Evolutionary conservation across 805 yeast species (phyloP), one percentile per base, ranked within the genome.

Genomic region (Saturnispora hagleri): DNA sequence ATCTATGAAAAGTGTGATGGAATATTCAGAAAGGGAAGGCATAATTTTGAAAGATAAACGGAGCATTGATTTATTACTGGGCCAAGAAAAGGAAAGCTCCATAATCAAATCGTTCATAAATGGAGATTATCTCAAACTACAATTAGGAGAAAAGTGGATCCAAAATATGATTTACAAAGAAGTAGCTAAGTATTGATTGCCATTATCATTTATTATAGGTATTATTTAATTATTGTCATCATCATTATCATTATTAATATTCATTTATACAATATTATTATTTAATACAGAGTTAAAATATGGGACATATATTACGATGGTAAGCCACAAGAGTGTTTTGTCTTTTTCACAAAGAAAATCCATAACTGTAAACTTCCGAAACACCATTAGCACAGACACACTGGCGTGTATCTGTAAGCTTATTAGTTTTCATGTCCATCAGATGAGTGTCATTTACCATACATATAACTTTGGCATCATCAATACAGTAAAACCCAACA

Each of bases 21-120:
- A 68, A 54, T 45, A 62, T 27, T 56, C 61, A 34, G 71, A 68
- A 51, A 53, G 72, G 31, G 61, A 55, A 40, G 53, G 53, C 9
- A 44, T 34, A 42, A n/a, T 50, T 7, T 53, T 55, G 18, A 40
- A 42, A 8, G 50, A 55, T 31, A 53, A 55, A 42, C 52, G 50
- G 44, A 20, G 46, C 12, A 51, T 55, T 40, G 58, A 55, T 45
- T 5, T 12, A 2, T 41, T 55, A 28, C 18, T 26, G n/a, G 15
- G 20, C 5, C 13, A 38, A 1, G 49, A 27, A 12, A 44, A 28
- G 5, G 13, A 34, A 12, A 50, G 45, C 43, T 27, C 51, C 3
- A 53, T 55, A n/a, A 36, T 55, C 0, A 15, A 10, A 18, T 46
- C 33, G 15, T 55, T 55, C 31, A 45, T 47, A 1, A 44, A 44